These are phyloP conservation scores for Castanea mollissima DNA, from an alignment of 306 rosid genomes.

Conservation along the genomic window DNA sequence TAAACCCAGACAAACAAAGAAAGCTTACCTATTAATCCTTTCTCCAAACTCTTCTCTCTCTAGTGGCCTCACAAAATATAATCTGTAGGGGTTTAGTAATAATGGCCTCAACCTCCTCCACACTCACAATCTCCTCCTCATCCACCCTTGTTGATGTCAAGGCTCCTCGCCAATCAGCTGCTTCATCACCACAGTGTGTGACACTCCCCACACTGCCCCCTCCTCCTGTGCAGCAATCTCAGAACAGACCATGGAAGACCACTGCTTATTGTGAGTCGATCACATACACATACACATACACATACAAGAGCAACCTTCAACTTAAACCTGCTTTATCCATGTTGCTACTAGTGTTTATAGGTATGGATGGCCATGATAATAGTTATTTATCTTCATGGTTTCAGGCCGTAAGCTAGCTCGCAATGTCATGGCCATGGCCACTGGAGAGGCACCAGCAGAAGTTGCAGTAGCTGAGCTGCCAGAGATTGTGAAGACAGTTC, in stretches of 20 bases:
- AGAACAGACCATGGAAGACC: slow-evolving; percentile 60
- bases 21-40: slow-evolving; percentile 7
- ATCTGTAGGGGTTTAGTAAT: slow-evolving; percentile 21
- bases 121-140: slow-evolving; percentile 70
- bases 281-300: background rate
- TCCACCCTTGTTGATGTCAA: slow-evolving; percentile 60
- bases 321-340: background rate
- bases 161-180: slow-evolving; percentile 49
- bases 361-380: background rate
- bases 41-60: slow-evolving; percentile 9
- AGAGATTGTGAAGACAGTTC: slow-evolving; percentile 63
- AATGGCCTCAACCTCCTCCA: slow-evolving; percentile 77
- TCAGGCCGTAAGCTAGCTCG: slow-evolving; percentile 74
- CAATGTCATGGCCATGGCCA: slow-evolving; percentile 82
- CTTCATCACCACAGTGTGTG: slow-evolving; percentile 69
- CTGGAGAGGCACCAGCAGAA: slow-evolving; percentile 87
- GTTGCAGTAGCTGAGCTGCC: slow-evolving; percentile 62
- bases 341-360: background rate
- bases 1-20: slow-evolving; percentile 22
- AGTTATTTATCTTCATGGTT: background rate
- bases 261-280: slow-evolving; percentile 60
- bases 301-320: background rate
- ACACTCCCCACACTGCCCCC: slow-evolving; percentile 67
- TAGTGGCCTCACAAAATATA: slow-evolving; percentile 18
- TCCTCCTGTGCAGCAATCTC: slow-evolving; percentile 43